A percentile compares a stretch with the other conserved stretches of the same genome.
Conservation (phyloP, 192 early-diverging fungal genomes). For the Diversispora eburnea region DNA sequence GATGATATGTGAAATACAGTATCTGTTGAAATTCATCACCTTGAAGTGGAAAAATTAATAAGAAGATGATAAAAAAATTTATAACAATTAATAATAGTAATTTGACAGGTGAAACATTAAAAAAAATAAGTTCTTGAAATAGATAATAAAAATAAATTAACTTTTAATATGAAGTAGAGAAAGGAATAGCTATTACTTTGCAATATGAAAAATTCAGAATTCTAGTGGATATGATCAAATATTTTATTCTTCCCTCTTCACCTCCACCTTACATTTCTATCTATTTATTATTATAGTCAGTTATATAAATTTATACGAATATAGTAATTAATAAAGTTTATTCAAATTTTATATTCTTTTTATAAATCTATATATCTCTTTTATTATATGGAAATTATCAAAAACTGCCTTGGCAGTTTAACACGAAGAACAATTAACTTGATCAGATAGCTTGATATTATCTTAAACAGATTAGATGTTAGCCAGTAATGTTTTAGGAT, state of each 20-base stretch:
- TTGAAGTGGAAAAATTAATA: not conserved
- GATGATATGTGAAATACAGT: slow-evolving; percentile 6
- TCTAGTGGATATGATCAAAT: no score
- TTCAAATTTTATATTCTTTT: no score
- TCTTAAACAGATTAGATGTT: slow-evolving; percentile 3
- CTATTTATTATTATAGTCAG: no score
- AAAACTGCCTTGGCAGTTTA: slow-evolving; percentile 1
- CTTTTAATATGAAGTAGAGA: not conserved
- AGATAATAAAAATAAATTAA: not conserved
- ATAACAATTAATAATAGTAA: not conserved
- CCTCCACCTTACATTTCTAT: no score
- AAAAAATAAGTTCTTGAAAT: slow-evolving; percentile 1
- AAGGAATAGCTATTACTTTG: no score
- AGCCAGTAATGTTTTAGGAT: not conserved
- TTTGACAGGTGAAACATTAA: not conserved
- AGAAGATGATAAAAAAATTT: not conserved
- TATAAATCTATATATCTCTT: not conserved
- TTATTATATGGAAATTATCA: slow-evolving; percentile 7
- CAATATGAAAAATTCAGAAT: no score
- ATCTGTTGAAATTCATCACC: not conserved
- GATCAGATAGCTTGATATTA: slow-evolving; percentile 16
- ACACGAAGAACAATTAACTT: not conserved
- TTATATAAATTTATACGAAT: no score
- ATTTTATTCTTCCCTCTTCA: no score
- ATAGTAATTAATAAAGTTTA: no score